Conservation (phyloP, 352 stramenopile species). For the Globisporangium mamillatum region DNA sequence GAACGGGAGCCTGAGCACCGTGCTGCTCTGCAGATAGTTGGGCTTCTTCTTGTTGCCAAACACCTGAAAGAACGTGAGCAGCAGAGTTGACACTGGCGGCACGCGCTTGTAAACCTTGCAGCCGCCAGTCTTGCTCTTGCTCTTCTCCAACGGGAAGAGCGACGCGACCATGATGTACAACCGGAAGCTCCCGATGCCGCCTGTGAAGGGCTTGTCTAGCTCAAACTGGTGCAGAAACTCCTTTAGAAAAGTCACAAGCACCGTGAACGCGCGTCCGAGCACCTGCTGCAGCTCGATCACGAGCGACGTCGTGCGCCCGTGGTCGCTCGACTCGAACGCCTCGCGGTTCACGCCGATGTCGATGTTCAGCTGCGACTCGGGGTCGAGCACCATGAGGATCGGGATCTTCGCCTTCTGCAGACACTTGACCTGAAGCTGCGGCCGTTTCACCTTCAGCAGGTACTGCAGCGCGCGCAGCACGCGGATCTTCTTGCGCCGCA, state of each 20-base stretch:
- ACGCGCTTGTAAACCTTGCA: slow-evolving; percentile 6
- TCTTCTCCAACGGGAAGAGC: slow-evolving; percentile 39
- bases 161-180: slow-evolving; percentile 82
- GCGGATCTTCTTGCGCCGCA: slow-evolving; percentile 55
- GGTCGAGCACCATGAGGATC: slow-evolving; percentile 68
- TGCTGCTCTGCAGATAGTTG: slow-evolving; percentile 48
- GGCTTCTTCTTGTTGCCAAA: slow-evolving; percentile 60
- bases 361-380: slow-evolving; percentile 45
- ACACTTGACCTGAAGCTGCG: slow-evolving; percentile 58
- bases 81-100: slow-evolving; percentile 23
- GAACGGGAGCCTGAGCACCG: slow-evolving; percentile 40
- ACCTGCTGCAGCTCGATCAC: slow-evolving; percentile 40
- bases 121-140: not conserved
- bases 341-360: slow-evolving; percentile 71
- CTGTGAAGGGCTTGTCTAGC: slow-evolving; percentile 78
- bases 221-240: slow-evolving; percentile 78
- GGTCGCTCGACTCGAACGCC: slow-evolving; percentile 50
- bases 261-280: slow-evolving; percentile 45
- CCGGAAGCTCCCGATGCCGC: slow-evolving; percentile 71
- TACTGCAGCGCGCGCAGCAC: slow-evolving; percentile 54
- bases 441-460: slow-evolving; percentile 44
- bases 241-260: slow-evolving; percentile 67
- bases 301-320: slow-evolving; percentile 60
- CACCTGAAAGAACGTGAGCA: slow-evolving; percentile 60
- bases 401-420: slow-evolving; percentile 71